Evolutionary conservation across 768 basidiomycete species (phyloP), one percentile per base, ranked within the genome.

Genomic region (Russula sp.): DNA sequence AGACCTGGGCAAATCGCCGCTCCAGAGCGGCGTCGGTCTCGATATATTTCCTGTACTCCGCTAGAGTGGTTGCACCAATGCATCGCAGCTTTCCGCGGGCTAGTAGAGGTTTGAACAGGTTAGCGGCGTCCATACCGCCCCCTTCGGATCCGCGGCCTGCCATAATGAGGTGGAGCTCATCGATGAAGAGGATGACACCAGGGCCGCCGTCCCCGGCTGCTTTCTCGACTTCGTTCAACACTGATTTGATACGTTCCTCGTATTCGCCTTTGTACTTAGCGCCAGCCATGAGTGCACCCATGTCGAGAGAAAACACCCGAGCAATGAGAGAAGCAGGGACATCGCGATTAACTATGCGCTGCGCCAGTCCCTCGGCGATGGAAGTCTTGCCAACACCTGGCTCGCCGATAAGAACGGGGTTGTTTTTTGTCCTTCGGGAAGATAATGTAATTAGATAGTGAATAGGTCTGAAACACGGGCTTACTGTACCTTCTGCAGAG

Each of bases 381-480:
- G 93, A 85, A 0, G 95, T 97, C 76, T 99, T 99, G 5, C 96
- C 96, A 25, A 96, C 93, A 72, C 96, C 90, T 50, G 90, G 90
- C 74, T 92, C 93, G 64, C 94, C 95, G 67, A 98, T 93, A 29
- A 98, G 84, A 43, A 97, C 92, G n/a, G 96, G 93, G 69, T 96
- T 97, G 70, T 94, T 95, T 74, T 98, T 98, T 2, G 93, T 97
- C 70, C 95, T 88, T 58, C 14, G n/a, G 5, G 29, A 38, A 6
- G 65, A 25, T 1, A 2, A 20, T 7, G 41, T 43, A 22, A 3
- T 38, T 41, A 16, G 25, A 55, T 11, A 9, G 25, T 39, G 1
- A 1, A 18, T 54, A 9, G 14, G 22, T 3, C 16, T 18, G 34
- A 36, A 54, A 38, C 25, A n/a, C 9, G 9, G 10, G 54, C 69